Evolutionary conservation across 2,329 filamentous ascomycete species (phyloP).

Genomic region (Pseudocercospora vitis): DNA sequence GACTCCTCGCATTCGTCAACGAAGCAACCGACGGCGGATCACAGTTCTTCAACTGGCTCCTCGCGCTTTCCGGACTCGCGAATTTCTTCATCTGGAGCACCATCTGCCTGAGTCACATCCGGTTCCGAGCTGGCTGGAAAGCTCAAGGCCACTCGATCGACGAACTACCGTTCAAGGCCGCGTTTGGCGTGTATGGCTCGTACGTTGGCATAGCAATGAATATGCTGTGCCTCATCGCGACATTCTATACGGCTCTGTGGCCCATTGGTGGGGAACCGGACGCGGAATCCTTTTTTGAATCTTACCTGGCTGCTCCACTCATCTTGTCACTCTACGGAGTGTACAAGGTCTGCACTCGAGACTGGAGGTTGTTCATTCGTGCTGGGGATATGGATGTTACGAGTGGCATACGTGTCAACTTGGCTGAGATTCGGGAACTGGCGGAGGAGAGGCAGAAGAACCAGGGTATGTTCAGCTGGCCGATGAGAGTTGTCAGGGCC

Average conservation of each 20-base stretch:
- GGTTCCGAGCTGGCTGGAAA: slow-evolving; percentile 76
- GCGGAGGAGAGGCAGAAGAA: slow-evolving; percentile 1
- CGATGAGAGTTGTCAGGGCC: not conserved
- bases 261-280: slow-evolving; percentile 53
- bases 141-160: slow-evolving; percentile 62
- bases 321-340: slow-evolving; percentile 32
- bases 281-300: slow-evolving; percentile 27
- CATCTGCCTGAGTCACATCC: slow-evolving; percentile 84
- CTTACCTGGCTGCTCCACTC: slow-evolving; percentile 35
- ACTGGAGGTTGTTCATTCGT: slow-evolving; percentile 6
- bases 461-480: not conserved
- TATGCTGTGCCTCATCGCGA: slow-evolving; percentile 69
- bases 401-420: slow-evolving; percentile 3
- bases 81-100: slow-evolving; percentile 77
- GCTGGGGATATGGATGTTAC: slow-evolving; percentile 8
- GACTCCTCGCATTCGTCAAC: slow-evolving; percentile 74
- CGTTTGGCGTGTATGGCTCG: slow-evolving; percentile 57
- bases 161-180: slow-evolving; percentile 59
- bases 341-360: slow-evolving; percentile 31
- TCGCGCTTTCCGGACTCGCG: slow-evolving; percentile 69
- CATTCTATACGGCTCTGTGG: slow-evolving; percentile 75
- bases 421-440: not conserved
- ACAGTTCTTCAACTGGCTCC: slow-evolving; percentile 75
- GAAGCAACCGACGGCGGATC: slow-evolving; percentile 58
- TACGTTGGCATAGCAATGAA: slow-evolving; percentile 50